These are phyloP conservation scores for Amauroascus niger DNA, from an alignment of 2,329 filamentous ascomycete genomes.

Conservation along the genomic window DNA sequence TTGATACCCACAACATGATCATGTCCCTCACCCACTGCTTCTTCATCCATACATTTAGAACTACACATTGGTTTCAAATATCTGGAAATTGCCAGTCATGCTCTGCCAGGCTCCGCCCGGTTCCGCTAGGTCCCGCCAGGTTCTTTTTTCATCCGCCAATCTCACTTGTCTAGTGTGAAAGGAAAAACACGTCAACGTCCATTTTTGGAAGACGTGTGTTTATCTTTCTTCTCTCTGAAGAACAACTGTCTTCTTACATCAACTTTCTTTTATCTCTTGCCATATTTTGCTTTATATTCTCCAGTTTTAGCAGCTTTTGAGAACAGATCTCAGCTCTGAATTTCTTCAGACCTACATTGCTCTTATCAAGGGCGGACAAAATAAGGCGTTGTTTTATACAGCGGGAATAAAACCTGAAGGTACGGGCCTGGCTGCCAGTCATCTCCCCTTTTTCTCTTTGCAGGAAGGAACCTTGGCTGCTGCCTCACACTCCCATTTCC, in stretches of 20 bases:
- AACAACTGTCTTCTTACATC: background rate
- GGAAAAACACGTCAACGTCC: constrained; percentile 1
- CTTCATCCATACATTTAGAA: background rate
- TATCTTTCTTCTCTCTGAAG: background rate
- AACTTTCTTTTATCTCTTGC: background rate
- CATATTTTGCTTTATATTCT: background rate
- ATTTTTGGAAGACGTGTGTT: background rate
- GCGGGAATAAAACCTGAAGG: background rate
- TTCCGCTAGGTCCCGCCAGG: too few species aligned
- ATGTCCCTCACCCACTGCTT: too few species aligned
- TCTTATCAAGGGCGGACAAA: background rate
- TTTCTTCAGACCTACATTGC: background rate
- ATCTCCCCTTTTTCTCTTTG: background rate
- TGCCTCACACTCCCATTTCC: too few species aligned
- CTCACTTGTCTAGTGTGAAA: background rate
- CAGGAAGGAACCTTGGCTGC: background rate
- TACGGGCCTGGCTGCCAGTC: too few species aligned
- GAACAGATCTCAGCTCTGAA: background rate
- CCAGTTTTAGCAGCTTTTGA: background rate
- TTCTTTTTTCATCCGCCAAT: too few species aligned
- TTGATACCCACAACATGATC: too few species aligned
- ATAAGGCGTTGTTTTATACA: background rate
- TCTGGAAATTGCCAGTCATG: background rate
- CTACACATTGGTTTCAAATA: background rate
- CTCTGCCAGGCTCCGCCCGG: background rate